Evolutionary conservation across 768 basidiomycete genomes (phyloP).

Genomic region (Lactarius evosmus): DNA sequence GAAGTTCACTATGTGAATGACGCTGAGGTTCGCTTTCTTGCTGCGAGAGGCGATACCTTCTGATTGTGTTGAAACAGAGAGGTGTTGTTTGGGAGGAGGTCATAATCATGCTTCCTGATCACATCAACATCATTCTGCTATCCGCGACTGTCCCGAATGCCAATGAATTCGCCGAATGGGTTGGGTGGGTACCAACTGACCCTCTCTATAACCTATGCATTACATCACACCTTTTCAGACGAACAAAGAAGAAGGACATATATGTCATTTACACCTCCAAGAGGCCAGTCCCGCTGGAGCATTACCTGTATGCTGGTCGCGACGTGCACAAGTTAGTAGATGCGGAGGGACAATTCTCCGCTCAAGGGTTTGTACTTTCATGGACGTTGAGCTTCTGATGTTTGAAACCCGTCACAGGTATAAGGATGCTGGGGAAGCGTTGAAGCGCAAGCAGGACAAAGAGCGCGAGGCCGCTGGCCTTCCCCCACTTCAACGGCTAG

Average conservation of each 20-base stretch:
- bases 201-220: background rate
- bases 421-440: slow-evolving; percentile 84
- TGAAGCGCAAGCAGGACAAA: slow-evolving; percentile 94
- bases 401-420: slow-evolving; percentile 49
- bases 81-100: slow-evolving; percentile 99
- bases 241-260: slow-evolving; percentile 99
- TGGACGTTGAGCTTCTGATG: background rate
- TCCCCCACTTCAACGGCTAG: slow-evolving; percentile 77
- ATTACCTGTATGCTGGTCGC: slow-evolving; percentile 92
- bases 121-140: slow-evolving; percentile 94
- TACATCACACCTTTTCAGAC: slow-evolving; percentile 45
- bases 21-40: slow-evolving; percentile 67
- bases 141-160: slow-evolving; percentile 98
- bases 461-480: slow-evolving; percentile 94
- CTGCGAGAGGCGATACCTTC: background rate
- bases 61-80: slow-evolving; percentile 50
- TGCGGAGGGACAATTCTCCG: slow-evolving; percentile 66
- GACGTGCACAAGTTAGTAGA: slow-evolving; percentile 94
- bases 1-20: slow-evolving; percentile 99
- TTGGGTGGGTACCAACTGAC: slow-evolving; percentile 64
- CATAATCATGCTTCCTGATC: slow-evolving; percentile 99
- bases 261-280: slow-evolving; percentile 98
- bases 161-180: slow-evolving; percentile 98
- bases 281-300: slow-evolving; percentile 94
- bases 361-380: slow-evolving; percentile 54